phyloP scores from a whole-genome alignment of 345 rosid genomes.

The Eucalyptus microcorys region DNA sequence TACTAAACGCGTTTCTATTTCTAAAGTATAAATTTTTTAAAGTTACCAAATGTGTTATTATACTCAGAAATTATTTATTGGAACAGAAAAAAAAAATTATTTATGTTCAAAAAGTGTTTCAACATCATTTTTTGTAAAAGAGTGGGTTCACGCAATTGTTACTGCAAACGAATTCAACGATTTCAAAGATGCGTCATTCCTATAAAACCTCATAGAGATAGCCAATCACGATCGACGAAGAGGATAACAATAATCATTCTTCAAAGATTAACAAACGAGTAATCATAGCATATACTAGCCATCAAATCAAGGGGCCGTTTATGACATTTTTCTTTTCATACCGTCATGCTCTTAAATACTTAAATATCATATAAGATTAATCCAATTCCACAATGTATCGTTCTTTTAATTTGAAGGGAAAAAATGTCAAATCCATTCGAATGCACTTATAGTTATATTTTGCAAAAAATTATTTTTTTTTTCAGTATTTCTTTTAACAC shows the following conservation, averaged over 20 bases:
- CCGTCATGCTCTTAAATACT: neutral
- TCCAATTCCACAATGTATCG: neutral
- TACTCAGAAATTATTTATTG: fast-evolving
- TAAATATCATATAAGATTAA: neutral
- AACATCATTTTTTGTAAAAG: too few relatives aligned
- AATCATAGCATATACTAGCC: neutral
- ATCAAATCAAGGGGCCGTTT: fast-evolving
- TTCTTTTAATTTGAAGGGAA: neutral
- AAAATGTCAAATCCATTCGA: neutral
- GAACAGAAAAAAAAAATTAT: too few relatives aligned
- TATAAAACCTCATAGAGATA: too few relatives aligned
- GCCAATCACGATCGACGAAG: fast-evolving
- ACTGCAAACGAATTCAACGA: neutral
- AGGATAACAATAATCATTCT: neutral
- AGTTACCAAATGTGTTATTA: fast-evolving
- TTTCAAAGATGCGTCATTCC: too few relatives aligned
- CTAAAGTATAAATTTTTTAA: too few relatives aligned
- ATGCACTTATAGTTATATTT: neutral
- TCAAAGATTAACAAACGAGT: fast-evolving
- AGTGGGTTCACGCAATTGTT: fast-evolving
- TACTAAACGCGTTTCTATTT: fast-evolving
- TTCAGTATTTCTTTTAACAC: neutral
- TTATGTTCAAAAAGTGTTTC: fast-evolving
- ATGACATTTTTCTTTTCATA: neutral
- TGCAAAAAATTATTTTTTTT: neutral